Evolutionary conservation across 1,139 yeast species (phyloP).

Genomic region (Oligophagozyma castellii): DNA sequence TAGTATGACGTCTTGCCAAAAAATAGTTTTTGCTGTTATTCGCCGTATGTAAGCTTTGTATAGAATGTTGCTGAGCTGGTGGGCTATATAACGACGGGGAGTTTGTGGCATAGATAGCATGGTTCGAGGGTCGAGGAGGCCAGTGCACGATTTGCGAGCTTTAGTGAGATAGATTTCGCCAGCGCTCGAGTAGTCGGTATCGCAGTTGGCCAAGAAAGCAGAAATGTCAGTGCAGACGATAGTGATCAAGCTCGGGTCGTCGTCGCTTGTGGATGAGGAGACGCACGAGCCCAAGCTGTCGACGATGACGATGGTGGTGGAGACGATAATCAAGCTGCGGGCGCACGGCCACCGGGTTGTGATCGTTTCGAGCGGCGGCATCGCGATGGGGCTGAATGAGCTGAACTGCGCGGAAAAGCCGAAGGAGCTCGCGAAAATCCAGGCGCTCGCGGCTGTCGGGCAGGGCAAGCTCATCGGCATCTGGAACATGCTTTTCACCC

Average conservation of each 20-base stretch:
- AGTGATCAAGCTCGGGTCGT: constrained; percentile 73
- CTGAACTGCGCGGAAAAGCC: constrained; percentile 56
- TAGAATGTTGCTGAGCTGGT: no score
- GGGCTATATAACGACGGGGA: no score
- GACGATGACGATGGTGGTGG: constrained; percentile 79
- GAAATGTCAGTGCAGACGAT: constrained; percentile 36
- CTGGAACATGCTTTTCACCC: constrained; percentile 76
- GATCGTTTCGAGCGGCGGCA: constrained; percentile 85
- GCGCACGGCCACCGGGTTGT: constrained; percentile 78
- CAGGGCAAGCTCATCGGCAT: constrained; percentile 78
- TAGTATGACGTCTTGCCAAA: no score
- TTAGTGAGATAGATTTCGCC: no score
- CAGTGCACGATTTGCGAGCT: no score
- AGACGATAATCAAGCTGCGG: constrained; percentile 69
- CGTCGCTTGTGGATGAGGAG: constrained; percentile 82
- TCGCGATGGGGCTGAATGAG: constrained; percentile 84
- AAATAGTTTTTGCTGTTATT: no score
- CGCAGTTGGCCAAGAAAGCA: no score
- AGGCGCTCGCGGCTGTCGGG: constrained; percentile 89
- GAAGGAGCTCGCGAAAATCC: constrained; percentile 59
- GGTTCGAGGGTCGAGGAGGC: no score
- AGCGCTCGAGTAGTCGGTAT: no score
- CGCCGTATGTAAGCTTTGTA: no score
- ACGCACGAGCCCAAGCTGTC: constrained; percentile 82
- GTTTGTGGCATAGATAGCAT: no score